phyloP scores from a whole-genome alignment of 2,329 filamentous ascomycete genomes.

The Exserohilum rostratum region DNA sequence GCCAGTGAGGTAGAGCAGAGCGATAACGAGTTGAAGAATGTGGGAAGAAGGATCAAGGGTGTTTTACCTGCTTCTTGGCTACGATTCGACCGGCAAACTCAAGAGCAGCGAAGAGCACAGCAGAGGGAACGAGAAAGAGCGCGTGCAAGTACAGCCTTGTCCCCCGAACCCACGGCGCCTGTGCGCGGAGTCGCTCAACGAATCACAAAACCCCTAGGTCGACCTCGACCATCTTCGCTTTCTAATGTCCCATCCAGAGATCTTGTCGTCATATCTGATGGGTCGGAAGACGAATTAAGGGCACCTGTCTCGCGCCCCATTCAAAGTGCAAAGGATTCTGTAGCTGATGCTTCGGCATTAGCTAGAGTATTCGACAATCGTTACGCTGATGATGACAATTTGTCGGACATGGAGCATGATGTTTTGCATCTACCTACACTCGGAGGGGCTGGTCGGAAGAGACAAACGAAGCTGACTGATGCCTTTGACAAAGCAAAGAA shows the following conservation, averaged over 20 bases:
- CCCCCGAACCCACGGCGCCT: constrained; percentile 32
- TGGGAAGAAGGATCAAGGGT: constrained; percentile 53
- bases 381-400: constrained; percentile 32
- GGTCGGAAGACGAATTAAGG: constrained; percentile 35
- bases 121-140: constrained; percentile 22
- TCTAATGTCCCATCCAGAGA: constrained; percentile 19
- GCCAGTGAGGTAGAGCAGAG: constrained; percentile 40
- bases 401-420: constrained; percentile 54
- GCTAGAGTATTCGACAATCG: constrained; percentile 35
- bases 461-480: constrained; percentile 49
- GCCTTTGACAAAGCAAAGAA: constrained; percentile 35
- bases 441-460: constrained; percentile 32
- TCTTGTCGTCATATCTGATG: constrained; percentile 43
- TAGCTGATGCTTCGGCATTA: constrained; percentile 24
- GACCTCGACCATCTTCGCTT: neutral
- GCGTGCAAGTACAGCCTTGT: constrained; percentile 13
- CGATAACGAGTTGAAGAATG: constrained; percentile 41
- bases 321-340: constrained; percentile 25
- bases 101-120: constrained; percentile 30
- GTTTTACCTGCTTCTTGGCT: constrained; percentile 59
- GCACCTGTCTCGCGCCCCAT: constrained; percentile 3
- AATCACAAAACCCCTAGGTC: constrained; percentile 23
- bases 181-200: constrained; percentile 45
- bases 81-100: constrained; percentile 52
- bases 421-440: constrained; percentile 47